Conservation (phyloP, 192 early-diverging fungal genomes). For the Coemansia guatemalensis region DNA sequence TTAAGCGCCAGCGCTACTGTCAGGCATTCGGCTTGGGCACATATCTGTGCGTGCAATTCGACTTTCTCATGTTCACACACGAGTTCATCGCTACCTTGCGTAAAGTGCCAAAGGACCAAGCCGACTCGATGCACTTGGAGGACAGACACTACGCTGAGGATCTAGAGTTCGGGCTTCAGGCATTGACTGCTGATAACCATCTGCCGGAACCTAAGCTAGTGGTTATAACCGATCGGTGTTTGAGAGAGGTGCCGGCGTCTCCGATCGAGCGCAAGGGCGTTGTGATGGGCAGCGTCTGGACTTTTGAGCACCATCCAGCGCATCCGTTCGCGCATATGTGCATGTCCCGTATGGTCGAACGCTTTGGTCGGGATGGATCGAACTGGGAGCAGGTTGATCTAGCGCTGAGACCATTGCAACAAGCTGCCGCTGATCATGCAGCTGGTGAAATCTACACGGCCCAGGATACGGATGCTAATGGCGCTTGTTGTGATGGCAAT, state of each 20-base stretch:
- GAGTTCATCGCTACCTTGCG: constrained; percentile 86
- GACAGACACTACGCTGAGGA: constrained; percentile 18
- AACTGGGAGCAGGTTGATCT: constrained; percentile 80
- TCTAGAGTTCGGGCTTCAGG: constrained; percentile 13
- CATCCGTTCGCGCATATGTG: constrained; percentile 67
- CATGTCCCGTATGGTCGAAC: constrained; percentile 82
- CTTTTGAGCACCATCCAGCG: constrained; percentile 59
- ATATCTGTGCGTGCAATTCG: constrained; percentile 84
- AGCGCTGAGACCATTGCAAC: constrained; percentile 22
- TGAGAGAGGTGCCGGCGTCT: constrained; percentile 66
- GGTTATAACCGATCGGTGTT: constrained; percentile 1
- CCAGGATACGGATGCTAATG: neutral
- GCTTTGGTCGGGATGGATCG: constrained; percentile 78
- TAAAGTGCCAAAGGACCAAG: constrained; percentile 59
- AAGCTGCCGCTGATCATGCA: neutral
- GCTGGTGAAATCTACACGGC: neutral
- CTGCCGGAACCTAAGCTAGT: constrained; percentile 5
- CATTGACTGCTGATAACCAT: constrained; percentile 22
- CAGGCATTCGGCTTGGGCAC: constrained; percentile 84
- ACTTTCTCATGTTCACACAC: constrained; percentile 93
- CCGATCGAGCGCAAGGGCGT: constrained; percentile 81
- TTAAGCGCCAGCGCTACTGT: constrained; percentile 88
- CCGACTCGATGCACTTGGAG: constrained; percentile 56
- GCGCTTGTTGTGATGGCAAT: neutral
- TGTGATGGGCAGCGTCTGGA: constrained; percentile 92